phyloP scores from a whole-genome alignment of 106 monocot species.

The Acorus calamus region DNA sequence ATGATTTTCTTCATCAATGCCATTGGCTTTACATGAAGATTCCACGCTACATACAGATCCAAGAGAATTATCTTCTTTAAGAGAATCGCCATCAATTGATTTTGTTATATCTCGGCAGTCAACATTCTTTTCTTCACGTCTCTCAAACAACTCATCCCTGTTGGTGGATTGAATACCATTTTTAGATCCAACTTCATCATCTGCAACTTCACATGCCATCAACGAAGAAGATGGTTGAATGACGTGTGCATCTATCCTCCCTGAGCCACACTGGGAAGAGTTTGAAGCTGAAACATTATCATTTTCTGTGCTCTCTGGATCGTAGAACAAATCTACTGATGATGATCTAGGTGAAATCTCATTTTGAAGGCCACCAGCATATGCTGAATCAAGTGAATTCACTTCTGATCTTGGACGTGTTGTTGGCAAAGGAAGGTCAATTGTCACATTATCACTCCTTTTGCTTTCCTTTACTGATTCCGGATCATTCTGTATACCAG shows the following conservation, averaged over 20 bases:
- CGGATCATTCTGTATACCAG: slow-evolving; percentile 21
- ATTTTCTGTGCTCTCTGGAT: slow-evolving; percentile 9
- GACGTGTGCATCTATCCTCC: background rate
- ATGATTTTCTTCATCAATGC: too few species aligned
- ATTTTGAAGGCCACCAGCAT: slow-evolving; percentile 2
- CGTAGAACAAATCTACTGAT: background rate
- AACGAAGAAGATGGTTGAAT: slow-evolving; percentile 10
- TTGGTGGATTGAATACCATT: background rate
- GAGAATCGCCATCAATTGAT: slow-evolving; percentile 2
- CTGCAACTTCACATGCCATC: background rate
- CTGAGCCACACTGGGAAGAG: background rate
- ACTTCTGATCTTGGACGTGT: slow-evolving; percentile 4
- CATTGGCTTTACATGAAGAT: background rate
- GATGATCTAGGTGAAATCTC: slow-evolving; percentile 17
- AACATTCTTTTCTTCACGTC: background rate
- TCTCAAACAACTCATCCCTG: background rate
- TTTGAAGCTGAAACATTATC: slow-evolving; percentile 3
- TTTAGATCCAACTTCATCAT: slow-evolving; percentile 1
- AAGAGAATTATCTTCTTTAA: slow-evolving; percentile 3
- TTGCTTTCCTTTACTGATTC: slow-evolving; percentile 6
- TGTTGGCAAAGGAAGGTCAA: slow-evolving; percentile 2
- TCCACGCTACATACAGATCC: slow-evolving; percentile 4
- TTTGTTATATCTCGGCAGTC: slow-evolving; percentile 1
- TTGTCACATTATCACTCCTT: background rate
- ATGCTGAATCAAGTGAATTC: background rate